phyloP scores from a whole-genome alignment of 345 rosid genomes.

The Corymbia maculata region DNA sequence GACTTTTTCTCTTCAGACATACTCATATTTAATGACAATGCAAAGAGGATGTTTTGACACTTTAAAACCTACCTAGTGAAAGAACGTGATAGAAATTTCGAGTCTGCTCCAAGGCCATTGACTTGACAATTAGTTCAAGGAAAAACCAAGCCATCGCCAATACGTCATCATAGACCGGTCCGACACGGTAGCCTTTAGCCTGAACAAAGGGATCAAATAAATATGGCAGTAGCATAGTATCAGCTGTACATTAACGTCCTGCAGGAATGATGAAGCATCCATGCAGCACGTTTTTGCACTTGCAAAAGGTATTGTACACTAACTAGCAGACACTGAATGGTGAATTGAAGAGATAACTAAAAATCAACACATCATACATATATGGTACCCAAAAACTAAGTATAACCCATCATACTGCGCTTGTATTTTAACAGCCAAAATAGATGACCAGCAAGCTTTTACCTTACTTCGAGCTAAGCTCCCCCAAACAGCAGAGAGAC shows the following conservation, averaged over 20 bases:
- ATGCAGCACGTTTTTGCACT: background rate
- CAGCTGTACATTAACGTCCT: background rate
- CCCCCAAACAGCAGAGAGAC: constrained; percentile 97
- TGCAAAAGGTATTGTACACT: background rate
- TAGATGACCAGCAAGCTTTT: background rate
- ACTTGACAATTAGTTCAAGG: constrained; percentile 94
- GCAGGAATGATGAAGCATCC: background rate
- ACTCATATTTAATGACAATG: background rate
- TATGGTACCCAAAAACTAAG: background rate
- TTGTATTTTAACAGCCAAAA: background rate
- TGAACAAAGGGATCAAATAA: constrained; percentile 20
- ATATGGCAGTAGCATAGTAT: background rate
- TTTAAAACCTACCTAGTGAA: constrained; percentile 57
- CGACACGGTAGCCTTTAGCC: constrained; percentile 99
- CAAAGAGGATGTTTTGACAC: background rate
- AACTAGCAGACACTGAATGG: background rate
- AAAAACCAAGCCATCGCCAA: constrained; percentile 99
- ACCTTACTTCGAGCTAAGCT: constrained; percentile 99
- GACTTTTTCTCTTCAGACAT: background rate
- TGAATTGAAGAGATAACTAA: background rate
- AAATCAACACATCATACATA: background rate
- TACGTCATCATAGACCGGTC: constrained; percentile 98
- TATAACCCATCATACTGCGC: background rate
- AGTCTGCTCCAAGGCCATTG: constrained; percentile 97
- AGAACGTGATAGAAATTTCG: constrained; percentile 79